These are phyloP conservation scores for Circinella umbellata DNA, from an alignment of 371 early-diverging fungal genomes.

Conservation along the genomic window DNA sequence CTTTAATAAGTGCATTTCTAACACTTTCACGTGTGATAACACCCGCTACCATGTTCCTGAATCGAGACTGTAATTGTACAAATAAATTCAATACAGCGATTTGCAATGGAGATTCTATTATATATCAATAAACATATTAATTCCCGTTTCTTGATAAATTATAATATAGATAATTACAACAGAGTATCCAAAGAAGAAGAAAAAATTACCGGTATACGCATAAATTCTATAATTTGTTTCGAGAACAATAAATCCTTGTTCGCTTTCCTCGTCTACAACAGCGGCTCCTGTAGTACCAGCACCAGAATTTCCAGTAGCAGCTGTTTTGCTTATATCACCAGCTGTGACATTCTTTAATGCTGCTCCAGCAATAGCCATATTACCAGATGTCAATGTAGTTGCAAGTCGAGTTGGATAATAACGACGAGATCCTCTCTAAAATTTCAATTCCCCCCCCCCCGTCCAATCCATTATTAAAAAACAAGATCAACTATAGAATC, in stretches of 20 bases:
- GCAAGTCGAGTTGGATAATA: slow-evolving; percentile 95
- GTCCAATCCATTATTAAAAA: too few relatives aligned
- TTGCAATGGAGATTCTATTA: slow-evolving; percentile 88
- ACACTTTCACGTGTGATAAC: slow-evolving; percentile 93
- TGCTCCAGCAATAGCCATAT: slow-evolving; percentile 48
- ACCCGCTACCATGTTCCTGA: slow-evolving; percentile 96
- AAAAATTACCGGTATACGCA: slow-evolving; percentile 85
- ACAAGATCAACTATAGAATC: too few relatives aligned
- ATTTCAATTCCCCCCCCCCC: too few relatives aligned
- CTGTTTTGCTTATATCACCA: slow-evolving; percentile 4
- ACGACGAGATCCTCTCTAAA: slow-evolving; percentile 67
- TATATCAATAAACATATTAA: neutral
- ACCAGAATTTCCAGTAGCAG: slow-evolving; percentile 26
- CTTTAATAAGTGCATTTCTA: slow-evolving; percentile 85
- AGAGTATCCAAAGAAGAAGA: neutral
- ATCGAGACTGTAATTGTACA: slow-evolving; percentile 81
- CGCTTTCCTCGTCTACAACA: slow-evolving; percentile 52
- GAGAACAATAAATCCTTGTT: slow-evolving; percentile 79
- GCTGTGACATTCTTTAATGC: slow-evolving; percentile 12
- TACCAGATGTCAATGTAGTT: slow-evolving; percentile 88
- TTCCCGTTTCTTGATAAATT: too few relatives aligned
- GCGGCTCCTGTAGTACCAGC: neutral
- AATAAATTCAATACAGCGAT: slow-evolving; percentile 97
- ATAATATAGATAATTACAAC: too few relatives aligned
- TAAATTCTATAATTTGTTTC: slow-evolving; percentile 96